phyloP scores from a whole-genome alignment of 129 eudicot genomes.

The Kitagawia praeruptora region DNA sequence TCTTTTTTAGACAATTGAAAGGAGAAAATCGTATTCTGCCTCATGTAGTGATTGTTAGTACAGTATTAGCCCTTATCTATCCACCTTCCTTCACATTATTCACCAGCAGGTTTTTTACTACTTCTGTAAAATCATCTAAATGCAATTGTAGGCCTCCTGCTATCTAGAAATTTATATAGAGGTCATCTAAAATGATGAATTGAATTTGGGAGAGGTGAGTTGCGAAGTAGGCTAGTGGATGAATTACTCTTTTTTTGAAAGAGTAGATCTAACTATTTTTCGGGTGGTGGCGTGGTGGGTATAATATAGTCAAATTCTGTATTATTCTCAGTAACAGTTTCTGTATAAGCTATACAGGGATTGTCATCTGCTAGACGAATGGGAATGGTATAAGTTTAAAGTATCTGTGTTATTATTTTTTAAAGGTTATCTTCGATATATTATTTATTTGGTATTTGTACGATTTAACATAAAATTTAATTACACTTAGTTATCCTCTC shows the following conservation, averaged over 20 bases:
- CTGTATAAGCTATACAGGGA: too few species aligned
- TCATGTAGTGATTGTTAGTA: constrained; percentile 82
- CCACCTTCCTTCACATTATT: constrained; percentile 99
- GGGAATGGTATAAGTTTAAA: too few species aligned
- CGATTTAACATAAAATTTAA: too few species aligned
- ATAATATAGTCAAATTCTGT: too few species aligned
- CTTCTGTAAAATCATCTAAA: not conserved
- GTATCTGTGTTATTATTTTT: too few species aligned
- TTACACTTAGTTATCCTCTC: too few species aligned
- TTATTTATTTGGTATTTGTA: too few species aligned
- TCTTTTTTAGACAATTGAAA: constrained; percentile 51
- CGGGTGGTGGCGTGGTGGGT: too few species aligned
- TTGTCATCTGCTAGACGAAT: too few species aligned
- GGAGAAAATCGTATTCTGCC: constrained; percentile 81
- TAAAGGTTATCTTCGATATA: too few species aligned
- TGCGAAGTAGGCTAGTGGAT: not conserved
- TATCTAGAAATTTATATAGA: not conserved
- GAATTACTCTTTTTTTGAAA: not conserved
- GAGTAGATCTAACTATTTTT: not conserved
- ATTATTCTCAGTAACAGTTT: too few species aligned
- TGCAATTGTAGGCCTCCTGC: not conserved
- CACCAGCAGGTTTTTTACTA: constrained; percentile 60
- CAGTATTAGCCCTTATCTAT: constrained; percentile 78
- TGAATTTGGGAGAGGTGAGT: not conserved
- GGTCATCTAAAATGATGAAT: not conserved